A percentile compares a stretch with the other conserved stretches of the same genome.
Evolutionary conservation across 2,329 filamentous ascomycete genomes (phyloP).

Genomic region (Neospermospora avenae): DNA sequence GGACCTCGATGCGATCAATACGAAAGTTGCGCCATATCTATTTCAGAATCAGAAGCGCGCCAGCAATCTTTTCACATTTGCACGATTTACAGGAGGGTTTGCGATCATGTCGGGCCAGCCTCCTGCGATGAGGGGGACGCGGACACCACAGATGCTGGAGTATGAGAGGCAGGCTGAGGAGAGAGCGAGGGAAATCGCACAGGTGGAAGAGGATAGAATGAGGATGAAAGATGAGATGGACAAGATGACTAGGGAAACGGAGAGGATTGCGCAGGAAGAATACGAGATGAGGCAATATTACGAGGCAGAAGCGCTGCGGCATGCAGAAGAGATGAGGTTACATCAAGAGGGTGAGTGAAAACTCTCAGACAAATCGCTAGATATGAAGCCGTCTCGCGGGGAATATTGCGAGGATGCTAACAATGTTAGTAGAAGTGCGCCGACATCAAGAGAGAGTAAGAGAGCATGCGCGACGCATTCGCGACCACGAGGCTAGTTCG

Average conservation of each 20-base stretch:
- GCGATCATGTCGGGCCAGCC: not conserved
- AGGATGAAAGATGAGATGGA: slow-evolving; percentile 27
- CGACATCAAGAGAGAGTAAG: slow-evolving; percentile 29
- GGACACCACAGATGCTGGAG: slow-evolving; percentile 33
- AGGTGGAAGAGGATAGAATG: slow-evolving; percentile 29
- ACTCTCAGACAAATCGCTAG: no score
- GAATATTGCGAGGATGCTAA: slow-evolving; percentile 2
- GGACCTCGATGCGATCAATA: not conserved
- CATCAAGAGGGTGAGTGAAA: slow-evolving; percentile 29
- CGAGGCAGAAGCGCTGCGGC: slow-evolving; percentile 32
- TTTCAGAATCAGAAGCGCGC: not conserved
- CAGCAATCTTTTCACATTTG: not conserved
- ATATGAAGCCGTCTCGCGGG: not conserved
- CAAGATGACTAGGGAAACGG: slow-evolving; percentile 27
- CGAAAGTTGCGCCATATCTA: not conserved
- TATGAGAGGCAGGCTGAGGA: slow-evolving; percentile 34
- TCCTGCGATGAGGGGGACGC: slow-evolving; percentile 28
- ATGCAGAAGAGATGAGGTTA: slow-evolving; percentile 32
- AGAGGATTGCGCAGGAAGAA: slow-evolving; percentile 33
- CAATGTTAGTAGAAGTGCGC: slow-evolving; percentile 24
- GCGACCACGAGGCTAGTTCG: slow-evolving; percentile 32
- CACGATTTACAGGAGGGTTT: not conserved
- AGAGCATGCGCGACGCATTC: slow-evolving; percentile 23
- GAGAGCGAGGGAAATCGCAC: slow-evolving; percentile 28
- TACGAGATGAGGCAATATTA: slow-evolving; percentile 36